Evolutionary conservation across 768 basidiomycete genomes (phyloP).

Genomic region (Suillus brevipes): DNA sequence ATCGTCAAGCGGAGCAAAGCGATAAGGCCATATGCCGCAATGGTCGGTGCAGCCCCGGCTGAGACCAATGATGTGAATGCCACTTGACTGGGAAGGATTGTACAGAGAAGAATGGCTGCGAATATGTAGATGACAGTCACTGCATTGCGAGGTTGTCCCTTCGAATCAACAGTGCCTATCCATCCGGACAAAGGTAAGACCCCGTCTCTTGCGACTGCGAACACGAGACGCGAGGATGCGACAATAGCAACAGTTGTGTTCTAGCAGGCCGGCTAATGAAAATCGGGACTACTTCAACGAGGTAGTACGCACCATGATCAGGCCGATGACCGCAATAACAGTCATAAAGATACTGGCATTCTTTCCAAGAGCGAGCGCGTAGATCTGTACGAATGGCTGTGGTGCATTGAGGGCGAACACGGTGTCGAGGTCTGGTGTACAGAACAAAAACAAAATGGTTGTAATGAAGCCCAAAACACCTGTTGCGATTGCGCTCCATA

Average conservation of each 20-base stretch:
- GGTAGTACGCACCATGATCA: constrained; percentile 64
- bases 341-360: constrained; percentile 87
- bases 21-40: constrained; percentile 86
- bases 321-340: constrained; percentile 75
- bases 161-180: constrained; percentile 72
- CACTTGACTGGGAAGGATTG: constrained; percentile 86
- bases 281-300: background rate
- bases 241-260: constrained; percentile 88
- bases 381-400: constrained; percentile 90
- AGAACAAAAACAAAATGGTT: constrained; percentile 81
- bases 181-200: constrained; percentile 81
- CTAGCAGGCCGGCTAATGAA: constrained; percentile 35
- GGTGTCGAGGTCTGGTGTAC: constrained; percentile 74
- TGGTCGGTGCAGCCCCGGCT: constrained; percentile 83
- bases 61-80: constrained; percentile 91
- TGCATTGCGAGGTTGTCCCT: constrained; percentile 80
- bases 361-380: constrained; percentile 79
- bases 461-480: constrained; percentile 79
- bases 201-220: constrained; percentile 93
- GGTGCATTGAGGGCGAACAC: constrained; percentile 79
- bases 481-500: constrained; percentile 75
- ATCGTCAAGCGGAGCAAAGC: constrained; percentile 71
- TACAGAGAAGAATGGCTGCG: constrained; percentile 73
- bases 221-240: constrained; percentile 85
- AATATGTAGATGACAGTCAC: constrained; percentile 87